Conservation (phyloP, 164 flowering plant genomes). For the Paratinospora sagittata region DNA sequence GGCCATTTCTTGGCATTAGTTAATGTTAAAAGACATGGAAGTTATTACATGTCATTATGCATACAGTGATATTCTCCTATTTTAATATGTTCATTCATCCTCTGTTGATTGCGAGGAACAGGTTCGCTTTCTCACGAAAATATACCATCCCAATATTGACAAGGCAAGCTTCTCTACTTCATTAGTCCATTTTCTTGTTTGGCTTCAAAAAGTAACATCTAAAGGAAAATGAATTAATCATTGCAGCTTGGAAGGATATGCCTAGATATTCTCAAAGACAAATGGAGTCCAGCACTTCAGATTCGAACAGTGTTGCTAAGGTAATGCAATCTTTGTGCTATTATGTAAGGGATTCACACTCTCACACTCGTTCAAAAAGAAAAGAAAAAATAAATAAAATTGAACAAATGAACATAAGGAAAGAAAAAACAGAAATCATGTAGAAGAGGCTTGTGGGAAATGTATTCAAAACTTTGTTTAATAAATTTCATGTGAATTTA, state of each 20-base stretch:
- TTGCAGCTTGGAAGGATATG: slow-evolving; percentile 96
- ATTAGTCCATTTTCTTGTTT: not conserved
- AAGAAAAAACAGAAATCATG: not conserved
- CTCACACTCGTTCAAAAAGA: not conserved
- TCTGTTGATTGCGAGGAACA: slow-evolving; percentile 20
- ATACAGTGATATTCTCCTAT: not conserved
- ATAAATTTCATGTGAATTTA: not conserved
- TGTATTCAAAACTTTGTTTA: not conserved
- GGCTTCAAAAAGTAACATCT: not conserved
- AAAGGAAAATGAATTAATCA: not conserved
- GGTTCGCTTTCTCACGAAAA: slow-evolving; percentile 88
- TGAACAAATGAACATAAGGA: no score
- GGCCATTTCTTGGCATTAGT: not conserved
- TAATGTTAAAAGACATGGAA: not conserved
- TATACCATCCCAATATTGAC: slow-evolving; percentile 88
- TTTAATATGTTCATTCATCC: not conserved
- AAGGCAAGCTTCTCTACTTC: slow-evolving; percentile 35
- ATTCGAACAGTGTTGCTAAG: slow-evolving; percentile 92
- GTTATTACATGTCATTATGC: not conserved
- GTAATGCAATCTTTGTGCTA: slow-evolving; percentile 22
- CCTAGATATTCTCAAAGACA: slow-evolving; percentile 94
- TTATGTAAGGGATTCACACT: not conserved
- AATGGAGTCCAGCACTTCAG: slow-evolving; percentile 99
- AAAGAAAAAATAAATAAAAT: not conserved
- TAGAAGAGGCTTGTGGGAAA: not conserved